A percentile compares a stretch with the other conserved stretches of the same genome.
Conservation (phyloP, 352 stramenopile genomes). For the Phytophthora constricta region DNA sequence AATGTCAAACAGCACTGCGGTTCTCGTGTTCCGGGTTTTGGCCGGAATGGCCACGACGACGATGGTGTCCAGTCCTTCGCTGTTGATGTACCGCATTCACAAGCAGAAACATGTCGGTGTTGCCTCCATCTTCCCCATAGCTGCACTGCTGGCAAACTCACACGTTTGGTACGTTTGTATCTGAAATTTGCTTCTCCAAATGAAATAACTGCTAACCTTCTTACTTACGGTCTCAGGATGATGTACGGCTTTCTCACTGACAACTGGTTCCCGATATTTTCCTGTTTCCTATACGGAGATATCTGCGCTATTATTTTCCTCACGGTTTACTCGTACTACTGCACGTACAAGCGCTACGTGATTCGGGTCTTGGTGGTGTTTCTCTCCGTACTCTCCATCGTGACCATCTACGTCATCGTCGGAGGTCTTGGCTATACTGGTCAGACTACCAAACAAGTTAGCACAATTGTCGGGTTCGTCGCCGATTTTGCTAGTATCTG, state of each 20-base stretch:
- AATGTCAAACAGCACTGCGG: constrained; percentile 5
- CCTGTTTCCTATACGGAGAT: constrained; percentile 47
- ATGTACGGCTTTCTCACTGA: constrained; percentile 51
- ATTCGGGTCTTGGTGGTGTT: constrained; percentile 29
- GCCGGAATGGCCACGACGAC: constrained; percentile 42
- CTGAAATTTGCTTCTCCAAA: constrained; percentile 2
- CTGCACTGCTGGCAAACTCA: constrained; percentile 47
- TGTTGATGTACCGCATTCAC: constrained; percentile 52
- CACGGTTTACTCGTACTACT: constrained; percentile 44
- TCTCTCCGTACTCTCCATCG: constrained; percentile 21
- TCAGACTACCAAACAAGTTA: constrained; percentile 32
- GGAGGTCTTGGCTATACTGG: constrained; percentile 40
- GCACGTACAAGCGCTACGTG: constrained; percentile 38
- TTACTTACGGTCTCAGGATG: constrained; percentile 36
- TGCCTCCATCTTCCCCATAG: constrained; percentile 48
- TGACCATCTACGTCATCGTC: constrained; percentile 51
- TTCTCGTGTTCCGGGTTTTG: constrained; percentile 39
- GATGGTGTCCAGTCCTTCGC: constrained; percentile 52
- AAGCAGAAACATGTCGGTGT: constrained; percentile 45
- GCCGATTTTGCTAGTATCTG: constrained; percentile 44
- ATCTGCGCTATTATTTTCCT: constrained; percentile 43
- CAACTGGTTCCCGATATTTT: constrained; percentile 58
- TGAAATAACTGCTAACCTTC: constrained; percentile 35
- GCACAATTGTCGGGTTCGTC: constrained; percentile 38
- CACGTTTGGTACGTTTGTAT: constrained; percentile 49